Base-by-base conservation (phyloP, 495 filamentous ascomycete genomes). In the Platismatia glauca region DNA sequence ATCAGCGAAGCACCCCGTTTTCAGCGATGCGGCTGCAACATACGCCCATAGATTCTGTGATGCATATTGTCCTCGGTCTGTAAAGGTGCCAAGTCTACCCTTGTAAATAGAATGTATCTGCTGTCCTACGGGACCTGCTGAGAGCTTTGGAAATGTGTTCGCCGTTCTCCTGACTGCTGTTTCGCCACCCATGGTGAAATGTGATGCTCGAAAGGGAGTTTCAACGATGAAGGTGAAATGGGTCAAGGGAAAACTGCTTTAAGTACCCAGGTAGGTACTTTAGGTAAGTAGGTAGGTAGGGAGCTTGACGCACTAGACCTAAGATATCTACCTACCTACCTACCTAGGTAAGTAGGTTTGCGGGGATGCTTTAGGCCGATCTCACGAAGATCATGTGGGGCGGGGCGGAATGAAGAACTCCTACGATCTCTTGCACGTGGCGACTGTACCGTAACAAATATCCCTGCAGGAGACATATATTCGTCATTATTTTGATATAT, bases 51-150 rank as follows among this genome's bases (percentile, higher is more conserved):
- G 80, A 64, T 90, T 92, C 63, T 88, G 80, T 29, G 82, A 77
- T 63, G 84, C 80, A 78, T 93, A 98, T 74, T 96, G 91, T 60
- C 94, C 94, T 18, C 72, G 74, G 27, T 79, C 77, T 52, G 87
- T 90, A 77, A 98, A 95, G 71, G 89, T 84, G 27, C 77, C 78
- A 67, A 98, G 83, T 44, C 94, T 86, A 68, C 91, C 87, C 65
- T 84, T 88, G 79, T 96, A 96, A 73, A 97, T 91, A 70, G 81
- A 80, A 67, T 84, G 81, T 69, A 97, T 96, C 69, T 90, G 86
- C 76, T 95, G 88, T 64, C 92, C 93, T 67, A 86, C 84, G 33
- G 86, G 86, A 60, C 77, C 76, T 59, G 77, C 74, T 58, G 84
- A 78, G 57, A 82, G 74, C 68, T 80, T 79, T 58, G 86, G 84